Base-by-base conservation (phyloP, 495 filamentous ascomycete species). In the Hypomontagnella monticulosa region DNA sequence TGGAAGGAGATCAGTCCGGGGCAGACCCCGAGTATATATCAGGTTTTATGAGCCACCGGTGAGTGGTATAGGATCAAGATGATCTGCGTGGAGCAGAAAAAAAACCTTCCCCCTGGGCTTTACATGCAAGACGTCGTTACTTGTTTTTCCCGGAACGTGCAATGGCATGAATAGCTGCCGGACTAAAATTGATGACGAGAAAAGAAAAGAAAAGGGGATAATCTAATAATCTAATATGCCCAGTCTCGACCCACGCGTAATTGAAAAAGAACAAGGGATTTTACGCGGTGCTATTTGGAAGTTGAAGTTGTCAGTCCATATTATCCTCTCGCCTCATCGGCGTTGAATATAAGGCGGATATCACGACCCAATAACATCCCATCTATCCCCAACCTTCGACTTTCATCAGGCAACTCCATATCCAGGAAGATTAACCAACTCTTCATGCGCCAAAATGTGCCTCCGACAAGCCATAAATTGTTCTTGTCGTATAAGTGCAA, bases 381-480 rank as follows among this genome's bases (percentile, higher is more conserved):
- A 8, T 56, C 37, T 33, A 52, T n/a, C 37, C 41, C 37, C 40
- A 43, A 34, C 46, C 33, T 57, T 56, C 57, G 27, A 34, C 43
- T 37, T 50, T 48, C 36, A 44, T 68, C 43, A 30, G 53, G 32
- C 41, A 69, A 55, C 57, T 55, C 15, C 60, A 49, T 49, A 58
- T 34, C 37, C 16, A 56, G 33, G 52, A 66, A 60, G 69, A 76
- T 76, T 75, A 77, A 75, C 75, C 74, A 74, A 76, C 70, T 68
- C 68, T 61, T 63, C 66, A 70, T 72, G 68, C 68, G 67, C 48
- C 61, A 66, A 16, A 63, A 59, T 27, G 41, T 61, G 42, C 42
- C 62, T 60, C 59, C 67, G 61, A 48, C 19, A 50, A 60, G 54
- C 55, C 66, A 64, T 56, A 62, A 6, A 55, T 59, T 64, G 37